phyloP scores from a whole-genome alignment of 805 yeast genomes.

The Candida broadrunensis region DNA sequence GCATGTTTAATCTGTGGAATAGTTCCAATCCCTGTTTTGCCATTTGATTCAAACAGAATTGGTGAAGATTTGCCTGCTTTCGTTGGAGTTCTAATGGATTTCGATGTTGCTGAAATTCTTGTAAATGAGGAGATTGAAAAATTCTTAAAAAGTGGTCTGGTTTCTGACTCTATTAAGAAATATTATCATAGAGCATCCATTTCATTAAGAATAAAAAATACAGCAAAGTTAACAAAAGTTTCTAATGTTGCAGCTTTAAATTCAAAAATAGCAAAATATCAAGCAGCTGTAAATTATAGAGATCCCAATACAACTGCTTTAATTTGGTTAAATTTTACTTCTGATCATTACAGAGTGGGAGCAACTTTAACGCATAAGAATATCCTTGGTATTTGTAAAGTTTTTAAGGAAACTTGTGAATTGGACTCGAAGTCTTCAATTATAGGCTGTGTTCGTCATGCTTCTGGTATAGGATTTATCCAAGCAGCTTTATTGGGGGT shows the following conservation, averaged over 20 bases:
- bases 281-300: constrained; percentile 36
- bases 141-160: constrained; percentile 63
- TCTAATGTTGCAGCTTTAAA: constrained; percentile 39
- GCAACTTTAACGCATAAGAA: constrained; percentile 56
- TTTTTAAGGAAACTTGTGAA: constrained; percentile 88
- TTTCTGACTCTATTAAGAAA: constrained; percentile 57
- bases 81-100: constrained; percentile 63
- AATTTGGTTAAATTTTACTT: constrained; percentile 67
- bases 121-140: constrained; percentile 76
- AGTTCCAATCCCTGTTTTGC: constrained; percentile 72
- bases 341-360: constrained; percentile 68
- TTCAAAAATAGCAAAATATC: constrained; percentile 41
- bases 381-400: constrained; percentile 77
- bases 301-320: constrained; percentile 48
- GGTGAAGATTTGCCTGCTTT: constrained; percentile 74
- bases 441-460: constrained; percentile 83
- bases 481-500: constrained; percentile 83
- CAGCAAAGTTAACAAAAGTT: constrained; percentile 52
- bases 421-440: constrained; percentile 69
- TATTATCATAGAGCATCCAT: constrained; percentile 28
- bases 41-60: constrained; percentile 62
- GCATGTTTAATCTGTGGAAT: constrained; percentile 86
- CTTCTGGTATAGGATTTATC: constrained; percentile 82
- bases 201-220: constrained; percentile 60
- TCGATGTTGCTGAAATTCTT: constrained; percentile 66